Percentiles rank a stretch among this genome's conserved stretches.
Conservation (phyloP, 352 stramenopile species). For the Plasmopara viticola region DNA sequence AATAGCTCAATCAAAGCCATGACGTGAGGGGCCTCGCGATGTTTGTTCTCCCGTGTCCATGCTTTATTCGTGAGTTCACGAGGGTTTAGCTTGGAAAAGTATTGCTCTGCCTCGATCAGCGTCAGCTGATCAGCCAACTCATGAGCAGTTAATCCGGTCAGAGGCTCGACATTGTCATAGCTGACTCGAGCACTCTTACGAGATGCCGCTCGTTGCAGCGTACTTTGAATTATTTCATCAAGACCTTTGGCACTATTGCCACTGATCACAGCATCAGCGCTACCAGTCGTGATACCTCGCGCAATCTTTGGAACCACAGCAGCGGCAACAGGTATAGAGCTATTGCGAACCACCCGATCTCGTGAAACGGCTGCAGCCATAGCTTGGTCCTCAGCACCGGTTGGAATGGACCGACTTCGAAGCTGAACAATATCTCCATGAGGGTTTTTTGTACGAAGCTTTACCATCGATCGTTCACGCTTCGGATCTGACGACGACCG, state of each 20-base stretch:
- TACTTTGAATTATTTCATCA: constrained; percentile 64
- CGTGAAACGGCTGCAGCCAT: constrained; percentile 16
- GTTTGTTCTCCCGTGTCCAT: constrained; percentile 78
- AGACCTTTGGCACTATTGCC: constrained; percentile 16
- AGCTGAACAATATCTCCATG: constrained; percentile 53
- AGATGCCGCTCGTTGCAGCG: constrained; percentile 51
- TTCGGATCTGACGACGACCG: constrained; percentile 76
- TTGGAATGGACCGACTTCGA: constrained; percentile 26
- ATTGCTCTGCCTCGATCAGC: constrained; percentile 72
- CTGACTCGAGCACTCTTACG: constrained; percentile 61
- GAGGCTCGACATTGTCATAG: constrained; percentile 74
- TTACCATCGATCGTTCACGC: constrained; percentile 55
- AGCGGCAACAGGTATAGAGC: constrained; percentile 12
- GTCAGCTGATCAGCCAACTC: constrained; percentile 78
- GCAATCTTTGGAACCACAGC: constrained; percentile 52
- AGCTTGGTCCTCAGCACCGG: constrained; percentile 17
- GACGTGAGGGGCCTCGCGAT: constrained; percentile 72
- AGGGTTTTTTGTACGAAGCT: constrained; percentile 49
- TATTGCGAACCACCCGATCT: constrained; percentile 16
- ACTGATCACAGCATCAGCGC: constrained; percentile 26
- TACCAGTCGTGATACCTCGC: constrained; percentile 61
- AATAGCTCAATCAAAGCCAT: constrained; percentile 85
- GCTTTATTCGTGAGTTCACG: constrained; percentile 85
- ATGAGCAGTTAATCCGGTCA: constrained; percentile 53
- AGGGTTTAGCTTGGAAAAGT: constrained; percentile 58